Evolutionary conservation across 352 stramenopile species (phyloP), one percentile per base, ranked within the genome.

Genomic region (Globisporangium canariense): DNA sequence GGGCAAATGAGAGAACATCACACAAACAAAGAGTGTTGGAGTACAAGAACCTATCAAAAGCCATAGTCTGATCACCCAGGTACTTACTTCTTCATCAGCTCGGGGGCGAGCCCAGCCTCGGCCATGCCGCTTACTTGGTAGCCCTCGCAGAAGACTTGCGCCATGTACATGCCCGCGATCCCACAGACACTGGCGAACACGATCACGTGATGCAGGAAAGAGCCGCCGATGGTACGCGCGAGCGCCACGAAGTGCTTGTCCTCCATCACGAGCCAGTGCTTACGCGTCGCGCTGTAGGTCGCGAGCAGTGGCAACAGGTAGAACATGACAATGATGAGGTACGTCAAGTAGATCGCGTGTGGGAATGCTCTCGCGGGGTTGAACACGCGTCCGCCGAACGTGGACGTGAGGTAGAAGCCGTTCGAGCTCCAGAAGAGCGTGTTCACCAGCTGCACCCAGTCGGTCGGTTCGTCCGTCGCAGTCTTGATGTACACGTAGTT

Each of bases 391-490:
- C 77, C 90, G 5, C 89, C 90, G 69, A 97, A 96, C 0, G 77
- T 79, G 13, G 86, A 91, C 1, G 80, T 86, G 22, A 70, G 71
- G 67, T 98, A 91, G 67, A 97, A 96, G 18, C 81, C 90, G 64
- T 98, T 97, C 22, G 97, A 88, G 75, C 96, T 97, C 95, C 95
- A 98, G 68, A 97, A 98, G 11, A 98, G 70, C 58, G 96, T 95
- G 70, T 97, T 97, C 30, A 97, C 65, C 40, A 93, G 88, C 4
- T 81, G 76, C 41, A 80, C 65, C 90, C 90, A 98, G 28, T 96
- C 59, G 49, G 77, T 84, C 14, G 49, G 8, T 10, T 49, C 53
- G 9, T 61, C 64, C 6, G 60, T 60, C 3, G 50, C 47, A 9
- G 67, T 74, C 20, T 38, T 47, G 22, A 62, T 11, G 34, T 63